Base-by-base conservation (phyloP, 176 grass and related monocot species). In the Lolium perenne region DNA sequence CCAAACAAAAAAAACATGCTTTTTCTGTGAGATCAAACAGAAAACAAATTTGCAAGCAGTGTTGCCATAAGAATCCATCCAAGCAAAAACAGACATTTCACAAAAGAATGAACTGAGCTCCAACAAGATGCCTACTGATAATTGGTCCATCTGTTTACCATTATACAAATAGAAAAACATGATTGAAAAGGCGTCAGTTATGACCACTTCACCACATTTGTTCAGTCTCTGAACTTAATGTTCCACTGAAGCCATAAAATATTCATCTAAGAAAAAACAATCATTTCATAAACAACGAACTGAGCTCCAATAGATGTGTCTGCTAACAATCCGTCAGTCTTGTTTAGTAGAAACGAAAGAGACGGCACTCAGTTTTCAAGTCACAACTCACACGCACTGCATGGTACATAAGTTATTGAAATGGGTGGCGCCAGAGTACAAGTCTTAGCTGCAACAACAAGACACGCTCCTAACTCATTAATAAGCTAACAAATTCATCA, bases 391-490 rank as follows among this genome's bases (percentile, higher is more conserved):
- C 77, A 81, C 68, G 21, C 79, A 46, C 53, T 17, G 83, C 61
- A 82, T 18, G 41, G 72, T 40, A 71, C n/a, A 45, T 12, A 73
- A 61, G 38, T 72, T 76, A 21, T 47, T 65, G 8, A 49, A 43
- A 60, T 68, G 16, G 17, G 48, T 26, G 55, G 64, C 12, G 4
- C 56, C 8, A 4, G 49, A 40, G 66, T 74, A 67, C 21, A 76
- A 48, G 20, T 73, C 57, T 91, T 75, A 74, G 43, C 66, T 74
- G 85, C 67, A 75, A 75, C 70, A 63, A 22, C 8, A 40, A 50
- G 3, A 56, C 69, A 81, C 11, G 69, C 68, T 81, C 78, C 88
- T 77, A 89, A 76, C 68, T 66, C 35, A 17, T 61, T 55, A 45
- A 74, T 75, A 35, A 54, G 56, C 79, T 79, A 81, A 58, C 35